These are phyloP conservation scores for Akanthomyces muscarius DNA, from an alignment of 2,329 filamentous ascomycete species.

Conservation along the genomic window DNA sequence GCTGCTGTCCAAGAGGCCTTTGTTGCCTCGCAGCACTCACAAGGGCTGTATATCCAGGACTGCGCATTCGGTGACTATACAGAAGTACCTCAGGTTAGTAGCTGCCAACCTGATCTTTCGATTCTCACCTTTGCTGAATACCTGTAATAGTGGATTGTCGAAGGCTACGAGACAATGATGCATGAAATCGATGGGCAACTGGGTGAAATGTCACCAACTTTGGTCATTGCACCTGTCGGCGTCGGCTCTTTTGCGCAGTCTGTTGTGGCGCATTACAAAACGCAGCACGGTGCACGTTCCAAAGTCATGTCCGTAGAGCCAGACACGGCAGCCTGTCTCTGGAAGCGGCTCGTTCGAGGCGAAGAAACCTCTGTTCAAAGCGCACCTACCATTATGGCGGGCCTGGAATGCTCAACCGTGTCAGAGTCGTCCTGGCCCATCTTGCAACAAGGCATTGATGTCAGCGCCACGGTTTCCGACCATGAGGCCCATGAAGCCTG, in stretches of 20 bases:
- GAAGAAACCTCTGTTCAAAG: constrained; percentile 49
- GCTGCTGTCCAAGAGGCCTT: constrained; percentile 50
- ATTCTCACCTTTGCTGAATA: not conserved
- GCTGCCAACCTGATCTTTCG: not conserved
- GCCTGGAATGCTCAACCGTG: constrained; percentile 68
- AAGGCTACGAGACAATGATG: constrained; percentile 73
- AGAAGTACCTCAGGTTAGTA: constrained; percentile 53
- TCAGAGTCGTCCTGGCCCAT: constrained; percentile 62
- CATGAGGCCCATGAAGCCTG: constrained; percentile 58
- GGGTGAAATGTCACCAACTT: constrained; percentile 33
- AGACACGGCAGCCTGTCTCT: constrained; percentile 57
- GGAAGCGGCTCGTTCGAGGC: constrained; percentile 48
- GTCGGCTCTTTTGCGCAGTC: constrained; percentile 71
- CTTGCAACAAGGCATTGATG: constrained; percentile 55
- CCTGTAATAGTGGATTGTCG: constrained; percentile 60
- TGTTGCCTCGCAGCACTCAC: constrained; percentile 34
- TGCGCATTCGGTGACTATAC: constrained; percentile 63
- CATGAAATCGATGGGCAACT: constrained; percentile 61
- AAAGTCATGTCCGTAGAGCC: constrained; percentile 66
- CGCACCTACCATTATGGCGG: constrained; percentile 65
- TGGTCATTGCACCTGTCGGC: constrained; percentile 61
- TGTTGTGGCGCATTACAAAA: constrained; percentile 62
- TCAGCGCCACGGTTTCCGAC: constrained; percentile 57
- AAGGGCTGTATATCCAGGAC: constrained; percentile 61
- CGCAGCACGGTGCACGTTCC: constrained; percentile 23